Evolutionary conservation across 768 basidiomycete species (phyloP).

Genomic region (Mycena galopus): DNA sequence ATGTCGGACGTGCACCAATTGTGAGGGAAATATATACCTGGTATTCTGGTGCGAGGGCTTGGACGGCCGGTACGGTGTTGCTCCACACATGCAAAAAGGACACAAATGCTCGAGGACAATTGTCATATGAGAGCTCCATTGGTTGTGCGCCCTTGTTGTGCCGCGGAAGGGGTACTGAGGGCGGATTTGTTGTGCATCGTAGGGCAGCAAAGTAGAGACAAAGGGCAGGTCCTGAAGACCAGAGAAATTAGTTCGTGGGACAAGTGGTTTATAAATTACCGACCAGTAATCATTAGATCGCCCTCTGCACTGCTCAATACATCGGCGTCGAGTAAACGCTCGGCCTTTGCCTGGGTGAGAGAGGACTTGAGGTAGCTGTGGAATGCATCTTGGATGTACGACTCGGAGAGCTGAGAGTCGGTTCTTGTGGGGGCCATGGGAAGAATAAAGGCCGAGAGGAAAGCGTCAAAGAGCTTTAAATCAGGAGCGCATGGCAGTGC

Average conservation of each 20-base stretch:
- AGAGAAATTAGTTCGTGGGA: not conserved
- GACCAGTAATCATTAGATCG: constrained; percentile 90
- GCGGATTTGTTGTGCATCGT: constrained; percentile 79
- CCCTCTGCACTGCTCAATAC: constrained; percentile 82
- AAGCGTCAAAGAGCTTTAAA: not conserved
- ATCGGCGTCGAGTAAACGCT: constrained; percentile 79
- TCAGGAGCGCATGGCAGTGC: not conserved
- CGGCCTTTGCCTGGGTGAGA: constrained; percentile 81
- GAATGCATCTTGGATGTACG: constrained; percentile 81
- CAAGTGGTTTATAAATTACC: not conserved
- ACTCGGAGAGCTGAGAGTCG: constrained; percentile 63
- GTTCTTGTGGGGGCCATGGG: constrained; percentile 15
- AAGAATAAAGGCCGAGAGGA: not conserved
- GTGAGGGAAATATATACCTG: too few relatives aligned
- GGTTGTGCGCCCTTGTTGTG: constrained; percentile 60
- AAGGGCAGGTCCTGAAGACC: constrained; percentile 74
- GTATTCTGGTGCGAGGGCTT: constrained; percentile 68
- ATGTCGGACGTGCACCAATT: too few relatives aligned
- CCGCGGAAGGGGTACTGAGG: constrained; percentile 85
- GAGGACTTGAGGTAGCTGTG: constrained; percentile 87
- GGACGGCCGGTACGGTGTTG: constrained; percentile 72
- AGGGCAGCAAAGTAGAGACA: constrained; percentile 90
- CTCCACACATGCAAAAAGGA: constrained; percentile 84
- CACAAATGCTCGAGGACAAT: constrained; percentile 57
- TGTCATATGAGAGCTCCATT: constrained; percentile 32